Evolutionary conservation across 2,329 filamentous ascomycete species (phyloP).

Genomic region (Colletotrichum truncatum): DNA sequence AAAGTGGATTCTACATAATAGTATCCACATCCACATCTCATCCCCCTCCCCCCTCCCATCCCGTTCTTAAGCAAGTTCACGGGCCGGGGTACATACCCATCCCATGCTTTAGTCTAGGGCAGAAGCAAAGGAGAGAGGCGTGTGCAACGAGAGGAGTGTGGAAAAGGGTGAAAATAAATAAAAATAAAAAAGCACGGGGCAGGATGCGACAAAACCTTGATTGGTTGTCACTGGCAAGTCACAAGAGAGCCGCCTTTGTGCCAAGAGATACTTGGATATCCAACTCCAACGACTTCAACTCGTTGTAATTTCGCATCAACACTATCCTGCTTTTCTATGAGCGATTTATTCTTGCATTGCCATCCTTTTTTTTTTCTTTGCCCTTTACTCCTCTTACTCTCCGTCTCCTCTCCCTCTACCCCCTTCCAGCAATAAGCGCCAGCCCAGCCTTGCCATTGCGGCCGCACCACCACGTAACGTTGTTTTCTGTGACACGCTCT

Average conservation of each 20-base stretch:
- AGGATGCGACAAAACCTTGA: constrained; percentile 31
- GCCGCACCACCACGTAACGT: constrained; percentile 22
- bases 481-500: constrained; percentile 20
- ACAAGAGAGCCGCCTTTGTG: constrained; percentile 18
- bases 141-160: not conserved
- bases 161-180: not conserved
- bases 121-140: not conserved
- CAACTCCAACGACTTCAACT: constrained; percentile 27
- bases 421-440: not conserved
- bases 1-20: not conserved
- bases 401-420: not conserved
- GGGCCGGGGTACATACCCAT: not conserved
- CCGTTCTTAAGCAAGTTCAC: not conserved
- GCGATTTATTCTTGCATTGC: constrained; percentile 25
- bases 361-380: not conserved
- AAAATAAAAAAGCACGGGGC: constrained; percentile 12
- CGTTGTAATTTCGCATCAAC: constrained; percentile 23
- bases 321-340: constrained; percentile 20
- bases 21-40: not conserved
- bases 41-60: not conserved
- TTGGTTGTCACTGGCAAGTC: constrained; percentile 31
- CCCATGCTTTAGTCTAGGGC: not conserved
- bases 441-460: constrained; percentile 17
- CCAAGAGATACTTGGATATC: constrained; percentile 32
- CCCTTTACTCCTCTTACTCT: not conserved